Conservation (phyloP, 306 rosid species). For the Cicer chorassanicum region DNA sequence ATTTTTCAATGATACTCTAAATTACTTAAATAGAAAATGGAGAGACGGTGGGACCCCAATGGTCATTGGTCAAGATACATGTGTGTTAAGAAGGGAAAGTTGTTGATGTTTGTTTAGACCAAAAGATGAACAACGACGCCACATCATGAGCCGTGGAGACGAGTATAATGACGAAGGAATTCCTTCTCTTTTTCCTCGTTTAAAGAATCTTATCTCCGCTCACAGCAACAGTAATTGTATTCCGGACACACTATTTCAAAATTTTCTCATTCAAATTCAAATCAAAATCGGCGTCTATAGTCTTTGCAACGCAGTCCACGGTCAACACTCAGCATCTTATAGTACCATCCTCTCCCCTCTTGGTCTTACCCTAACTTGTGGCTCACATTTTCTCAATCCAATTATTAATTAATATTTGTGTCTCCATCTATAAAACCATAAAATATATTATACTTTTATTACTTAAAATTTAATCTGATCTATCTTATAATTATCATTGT, state of each 20-base stretch:
- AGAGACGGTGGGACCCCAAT: constrained; percentile 18
- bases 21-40: not conserved
- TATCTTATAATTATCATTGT: too few species aligned
- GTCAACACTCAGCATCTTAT: constrained; percentile 38
- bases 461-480: too few species aligned
- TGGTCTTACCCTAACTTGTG: not conserved
- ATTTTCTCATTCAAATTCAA: constrained; percentile 59
- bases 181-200: constrained; percentile 41
- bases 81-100: not conserved
- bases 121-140: not conserved
- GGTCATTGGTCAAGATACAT: constrained; percentile 26
- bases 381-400: not conserved
- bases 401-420: not conserved
- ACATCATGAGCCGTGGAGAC: not conserved
- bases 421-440: not conserved
- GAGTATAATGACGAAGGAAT: not conserved
- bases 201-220: constrained; percentile 47
- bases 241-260: not conserved
- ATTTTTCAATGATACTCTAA: too few species aligned
- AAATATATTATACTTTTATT: not conserved
- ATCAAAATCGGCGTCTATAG: constrained; percentile 68
- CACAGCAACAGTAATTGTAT: not conserved
- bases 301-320: constrained; percentile 34
- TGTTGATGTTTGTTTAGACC: constrained; percentile 2
- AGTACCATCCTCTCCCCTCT: not conserved